Base-by-base conservation (phyloP, 768 basidiomycete species). In the Austroboletus festivus region DNA sequence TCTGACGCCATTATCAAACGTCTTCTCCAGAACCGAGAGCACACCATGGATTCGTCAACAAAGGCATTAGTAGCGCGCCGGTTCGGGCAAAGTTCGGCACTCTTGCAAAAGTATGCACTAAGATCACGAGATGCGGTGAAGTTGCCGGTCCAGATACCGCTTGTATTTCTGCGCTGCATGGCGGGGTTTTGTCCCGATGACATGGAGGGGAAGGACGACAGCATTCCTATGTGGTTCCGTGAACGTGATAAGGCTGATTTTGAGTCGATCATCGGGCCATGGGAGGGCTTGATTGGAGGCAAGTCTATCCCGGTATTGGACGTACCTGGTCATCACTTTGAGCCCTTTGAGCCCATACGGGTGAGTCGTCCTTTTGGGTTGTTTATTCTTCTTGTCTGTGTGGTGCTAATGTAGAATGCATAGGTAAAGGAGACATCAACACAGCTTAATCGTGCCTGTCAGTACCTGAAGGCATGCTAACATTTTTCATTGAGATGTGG, bases 241-340 rank as follows among this genome's bases (percentile, higher is more conserved):
- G 71, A 81, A 46, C 73, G 81, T 12, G 63, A 57, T 16, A 62
- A 75, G 5, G 34, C 5, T 7, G 34, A 15, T 24, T 52, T 61
- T 0, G 51, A 54, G 19, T 48, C 59, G 15, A 63, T 70, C 7
- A 67, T 71, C 0, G 50, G 43, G 0, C 76, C 69, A 19, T 87
- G 86, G 85, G 73, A 78, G 45, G 52, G 38, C 0, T 52, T 82
- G 9, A 63, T 73, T 0, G 70, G 69, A 4, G 49, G 16, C 16
- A n/a, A 41, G 9, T 24, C 58, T 6, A 48, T 85, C 1, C 69
- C 72, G 33, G 68, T 76, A 2, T 59, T 79, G 35, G 77, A 81
- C 51, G 78, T 87, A 4, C 80, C 84, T 0, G 86, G 86, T 0
- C 64, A 86, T 60, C 86, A 88, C 53, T 86, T 87, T 51, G 62